phyloP scores from a whole-genome alignment of 192 early-diverging fungal genomes.

The Rhizoclosmatium sp. region DNA sequence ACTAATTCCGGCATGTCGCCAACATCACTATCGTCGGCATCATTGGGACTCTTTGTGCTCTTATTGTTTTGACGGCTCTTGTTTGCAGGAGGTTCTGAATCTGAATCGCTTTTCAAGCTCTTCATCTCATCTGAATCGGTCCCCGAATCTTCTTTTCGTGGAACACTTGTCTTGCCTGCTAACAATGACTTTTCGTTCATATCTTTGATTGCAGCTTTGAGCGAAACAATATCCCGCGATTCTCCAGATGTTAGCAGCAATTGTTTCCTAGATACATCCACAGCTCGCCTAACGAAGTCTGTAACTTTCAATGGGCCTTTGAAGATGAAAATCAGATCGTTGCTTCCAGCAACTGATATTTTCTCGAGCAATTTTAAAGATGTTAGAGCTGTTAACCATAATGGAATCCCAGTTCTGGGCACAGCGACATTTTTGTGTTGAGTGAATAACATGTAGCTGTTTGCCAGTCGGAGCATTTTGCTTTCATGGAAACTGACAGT shows the following conservation, averaged over 20 bases:
- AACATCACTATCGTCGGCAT: neutral
- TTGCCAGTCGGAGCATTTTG: slow-evolving; percentile 3
- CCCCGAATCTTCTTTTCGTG: too few species aligned
- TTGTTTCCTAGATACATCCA: neutral
- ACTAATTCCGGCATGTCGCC: neutral
- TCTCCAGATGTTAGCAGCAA: neutral
- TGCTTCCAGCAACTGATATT: neutral
- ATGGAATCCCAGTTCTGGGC: slow-evolving; percentile 5
- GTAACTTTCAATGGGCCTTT: neutral
- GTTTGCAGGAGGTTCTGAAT: too few species aligned
- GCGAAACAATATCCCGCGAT: neutral
- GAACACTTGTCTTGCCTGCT: neutral
- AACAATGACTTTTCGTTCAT: neutral
- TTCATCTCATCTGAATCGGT: too few species aligned
- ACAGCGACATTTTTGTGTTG: neutral
- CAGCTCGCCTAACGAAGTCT: neutral
- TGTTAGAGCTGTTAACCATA: neutral
- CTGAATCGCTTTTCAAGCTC: too few species aligned
- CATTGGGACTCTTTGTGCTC: neutral
- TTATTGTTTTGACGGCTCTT: neutral
- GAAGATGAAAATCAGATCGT: slow-evolving; percentile 14
- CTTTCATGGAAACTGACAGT: neutral
- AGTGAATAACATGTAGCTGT: neutral
- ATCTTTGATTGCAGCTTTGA: neutral
- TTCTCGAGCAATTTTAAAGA: neutral